Percentiles rank a stretch among this genome's conserved stretches.
Conservation (phyloP, 106 monocot genomes). For the Dendrobium catenatum region DNA sequence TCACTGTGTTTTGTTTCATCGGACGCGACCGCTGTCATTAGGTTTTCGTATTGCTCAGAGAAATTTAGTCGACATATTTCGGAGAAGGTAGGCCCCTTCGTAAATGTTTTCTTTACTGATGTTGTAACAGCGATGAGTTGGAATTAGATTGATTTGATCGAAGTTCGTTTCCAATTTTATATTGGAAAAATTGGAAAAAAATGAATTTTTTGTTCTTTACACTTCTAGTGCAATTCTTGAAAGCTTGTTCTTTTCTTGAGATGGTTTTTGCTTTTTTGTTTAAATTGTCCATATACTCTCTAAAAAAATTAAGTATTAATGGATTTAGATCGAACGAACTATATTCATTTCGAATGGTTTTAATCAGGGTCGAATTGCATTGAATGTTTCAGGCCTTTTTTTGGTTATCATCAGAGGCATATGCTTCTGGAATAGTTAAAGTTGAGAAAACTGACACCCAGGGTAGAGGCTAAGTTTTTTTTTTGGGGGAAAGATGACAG, state of each 20-base stretch:
- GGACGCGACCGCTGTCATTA: not conserved
- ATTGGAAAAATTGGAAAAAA: not conserved
- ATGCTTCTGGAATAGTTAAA: no score
- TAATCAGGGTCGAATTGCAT: not conserved
- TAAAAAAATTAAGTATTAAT: not conserved
- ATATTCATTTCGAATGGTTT: not conserved
- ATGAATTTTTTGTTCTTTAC: not conserved
- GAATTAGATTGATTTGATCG: not conserved
- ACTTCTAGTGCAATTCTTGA: not conserved
- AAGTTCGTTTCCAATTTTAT: not conserved
- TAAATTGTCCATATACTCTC: not conserved
- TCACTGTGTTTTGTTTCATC: not conserved
- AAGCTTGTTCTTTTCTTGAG: not conserved
- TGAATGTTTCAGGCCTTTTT: not conserved
- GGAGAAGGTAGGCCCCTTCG: not conserved
- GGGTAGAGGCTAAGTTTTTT: not conserved
- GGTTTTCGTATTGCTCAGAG: not conserved
- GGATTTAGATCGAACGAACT: not conserved
- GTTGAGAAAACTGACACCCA: not conserved
- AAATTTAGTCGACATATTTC: not conserved
- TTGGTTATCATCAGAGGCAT: not conserved
- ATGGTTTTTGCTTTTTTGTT: not conserved
- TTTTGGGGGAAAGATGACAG: constrained; percentile 38
- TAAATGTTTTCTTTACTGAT: not conserved
- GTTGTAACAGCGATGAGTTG: not conserved